phyloP scores from a whole-genome alignment of 2,329 filamentous ascomycete genomes.

The Ceratocystis destructans region DNA sequence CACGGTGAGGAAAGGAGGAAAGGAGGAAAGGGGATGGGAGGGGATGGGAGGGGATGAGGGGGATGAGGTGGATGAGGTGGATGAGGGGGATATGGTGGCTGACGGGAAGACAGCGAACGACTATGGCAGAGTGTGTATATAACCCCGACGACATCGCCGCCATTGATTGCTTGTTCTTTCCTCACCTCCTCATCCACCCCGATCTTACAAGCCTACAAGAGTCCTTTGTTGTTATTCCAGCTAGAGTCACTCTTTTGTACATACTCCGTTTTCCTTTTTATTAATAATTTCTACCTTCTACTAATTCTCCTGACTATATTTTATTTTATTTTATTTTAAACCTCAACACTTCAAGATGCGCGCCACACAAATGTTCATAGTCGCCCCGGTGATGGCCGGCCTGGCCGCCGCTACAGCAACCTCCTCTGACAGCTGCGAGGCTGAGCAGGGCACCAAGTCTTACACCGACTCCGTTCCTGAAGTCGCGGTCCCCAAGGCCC shows the following conservation, averaged over 20 bases:
- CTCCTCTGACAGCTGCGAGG: background rate
- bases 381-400: conserved; percentile 16
- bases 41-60: background rate
- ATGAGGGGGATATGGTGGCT: too few relatives aligned
- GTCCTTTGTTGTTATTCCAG: conserved; percentile 2
- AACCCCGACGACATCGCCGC: background rate
- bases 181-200: background rate
- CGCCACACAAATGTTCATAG: conserved; percentile 13
- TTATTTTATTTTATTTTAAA: background rate
- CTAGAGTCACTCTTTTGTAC: conserved; percentile 13
- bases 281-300: background rate
- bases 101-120: background rate
- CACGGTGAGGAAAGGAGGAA: background rate
- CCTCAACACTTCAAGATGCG: conserved; percentile 14
- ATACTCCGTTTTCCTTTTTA: conserved; percentile 9
- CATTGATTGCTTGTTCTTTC: fast-evolving
- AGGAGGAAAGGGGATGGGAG: background rate
- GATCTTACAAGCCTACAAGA: conserved; percentile 2
- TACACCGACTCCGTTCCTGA: background rate
- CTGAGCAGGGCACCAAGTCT: background rate
- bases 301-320: background rate
- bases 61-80: background rate
- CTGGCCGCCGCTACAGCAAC: conserved; percentile 3
- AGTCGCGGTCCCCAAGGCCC: background rate
- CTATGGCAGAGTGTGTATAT: background rate